Evolutionary conservation across 805 yeast species (phyloP), one percentile per base, ranked within the genome.

Genomic region (Nakazawaea peltata): DNA sequence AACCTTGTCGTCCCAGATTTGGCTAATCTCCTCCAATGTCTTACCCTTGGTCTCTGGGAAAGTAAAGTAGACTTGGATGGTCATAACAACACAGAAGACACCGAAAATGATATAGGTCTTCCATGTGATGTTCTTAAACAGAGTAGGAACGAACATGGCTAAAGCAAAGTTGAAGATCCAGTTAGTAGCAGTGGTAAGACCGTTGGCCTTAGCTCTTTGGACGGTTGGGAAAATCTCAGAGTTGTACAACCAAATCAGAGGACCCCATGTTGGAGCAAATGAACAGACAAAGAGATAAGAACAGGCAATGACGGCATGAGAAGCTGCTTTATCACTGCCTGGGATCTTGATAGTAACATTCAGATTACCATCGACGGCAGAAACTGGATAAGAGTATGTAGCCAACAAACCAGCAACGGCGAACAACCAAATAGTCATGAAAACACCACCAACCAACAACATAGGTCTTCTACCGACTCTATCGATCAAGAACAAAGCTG

Each of bases 161-260:
- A 78, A 74, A 4, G 69, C 74, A 48, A 77, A 78, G 57, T 80
- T 81, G 54, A 69, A 74, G 26, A 76, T 51, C 88, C 88, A 81
- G 56, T 81, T 81, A 24, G 82, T 67, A 11, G 86, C 78, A 3
- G 79, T 76, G 6, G 81, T 65, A 33, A 78, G 50, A 5, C 84
- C 70, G 36, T 75, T 67, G 25, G 81, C 81, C 49, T 71, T 76
- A 39, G 81, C 82, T 49, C 88, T 71, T 33, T 77, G 67, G 50
- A 76, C 69, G 43, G 42, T 23, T 44, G 45, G 37, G 44, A 47
- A 14, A 50, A 40, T 19, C 36, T 38, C 16, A 19, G 32, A 17
- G 41, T 34, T n/a, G 41, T 21, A 18, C 43, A 31, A 28, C 53
- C 51, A 14, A 44, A 63, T 57, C 45, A 61, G 62, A 23, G 65